Evolutionary conservation across 768 basidiomycete genomes (phyloP).

Genomic region (Phylloporus rhodoxanthus): DNA sequence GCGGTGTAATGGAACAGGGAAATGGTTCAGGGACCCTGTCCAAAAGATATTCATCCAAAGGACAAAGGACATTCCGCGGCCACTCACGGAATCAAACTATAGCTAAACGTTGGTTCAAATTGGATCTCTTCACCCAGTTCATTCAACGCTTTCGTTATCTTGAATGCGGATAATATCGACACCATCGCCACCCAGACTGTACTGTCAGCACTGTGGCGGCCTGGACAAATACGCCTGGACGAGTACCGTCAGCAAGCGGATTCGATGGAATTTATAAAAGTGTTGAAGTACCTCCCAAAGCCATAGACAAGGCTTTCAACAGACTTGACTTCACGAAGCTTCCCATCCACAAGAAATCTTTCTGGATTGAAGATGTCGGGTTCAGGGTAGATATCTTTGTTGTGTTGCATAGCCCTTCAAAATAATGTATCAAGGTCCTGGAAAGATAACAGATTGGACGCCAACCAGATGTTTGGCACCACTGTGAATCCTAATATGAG

Average conservation of each 20-base stretch:
- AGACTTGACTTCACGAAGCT: not conserved
- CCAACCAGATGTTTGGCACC: not conserved
- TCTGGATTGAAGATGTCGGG: not conserved
- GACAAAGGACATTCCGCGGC: not conserved
- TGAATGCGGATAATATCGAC: not conserved
- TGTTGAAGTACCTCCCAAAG: not conserved
- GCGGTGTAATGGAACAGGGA: not conserved
- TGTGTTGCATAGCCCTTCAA: not conserved
- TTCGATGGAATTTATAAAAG: not conserved
- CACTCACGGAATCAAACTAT: not conserved
- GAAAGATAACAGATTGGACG: not conserved
- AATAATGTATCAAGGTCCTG: not conserved
- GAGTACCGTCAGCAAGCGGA: not conserved
- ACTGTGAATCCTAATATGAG: not conserved
- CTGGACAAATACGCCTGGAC: not conserved
- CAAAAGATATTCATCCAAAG: not conserved
- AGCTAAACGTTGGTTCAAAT: not conserved
- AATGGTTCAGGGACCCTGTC: not conserved
- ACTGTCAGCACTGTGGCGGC: not conserved
- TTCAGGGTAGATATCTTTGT: not conserved
- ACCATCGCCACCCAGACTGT: not conserved
- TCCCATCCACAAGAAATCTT: not conserved
- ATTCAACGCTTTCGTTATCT: not conserved
- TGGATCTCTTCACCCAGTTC: not conserved
- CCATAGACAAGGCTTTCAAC: not conserved